phyloP scores from a whole-genome alignment of 164 flowering plant species.

The Vitis rupestris region DNA sequence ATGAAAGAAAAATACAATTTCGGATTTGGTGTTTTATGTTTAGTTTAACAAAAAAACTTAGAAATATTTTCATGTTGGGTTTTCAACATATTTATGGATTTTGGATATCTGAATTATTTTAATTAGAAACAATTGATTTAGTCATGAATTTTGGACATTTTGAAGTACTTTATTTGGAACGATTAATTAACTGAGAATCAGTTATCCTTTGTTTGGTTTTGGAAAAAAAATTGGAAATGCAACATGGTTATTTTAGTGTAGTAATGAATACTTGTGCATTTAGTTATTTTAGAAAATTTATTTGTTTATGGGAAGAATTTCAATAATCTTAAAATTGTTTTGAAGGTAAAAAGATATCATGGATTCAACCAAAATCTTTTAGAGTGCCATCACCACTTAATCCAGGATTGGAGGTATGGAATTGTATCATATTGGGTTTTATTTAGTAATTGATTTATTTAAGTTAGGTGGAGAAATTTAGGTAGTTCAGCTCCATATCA shows the following conservation, averaged over 20 bases:
- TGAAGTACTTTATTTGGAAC: no score
- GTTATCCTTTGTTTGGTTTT: no score
- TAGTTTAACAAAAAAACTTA: no score
- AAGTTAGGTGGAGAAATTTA: conserved; percentile 3
- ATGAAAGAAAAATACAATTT: no score
- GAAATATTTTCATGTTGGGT: no score
- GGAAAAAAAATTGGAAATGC: no score
- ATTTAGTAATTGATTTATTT: not conserved
- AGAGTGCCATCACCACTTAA: conserved; percentile 27
- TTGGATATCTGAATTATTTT: not conserved
- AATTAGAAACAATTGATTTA: no score
- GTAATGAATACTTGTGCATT: not conserved
- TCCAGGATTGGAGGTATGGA: conserved; percentile 57
- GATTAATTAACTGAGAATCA: no score
- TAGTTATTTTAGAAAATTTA: not conserved
- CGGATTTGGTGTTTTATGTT: not conserved
- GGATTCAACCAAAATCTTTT: conserved; percentile 64
- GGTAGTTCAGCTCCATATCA: conserved; percentile 10
- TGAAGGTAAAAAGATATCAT: conserved; percentile 53
- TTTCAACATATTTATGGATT: not conserved
- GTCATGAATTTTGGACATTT: no score
- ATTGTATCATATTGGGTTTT: not conserved
- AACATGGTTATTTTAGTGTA: not conserved
- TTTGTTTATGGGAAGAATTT: not conserved
- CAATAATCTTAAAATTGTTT: conserved; percentile 1